phyloP scores from a whole-genome alignment of 257 asterid species.

The Cruciata laevipes region DNA sequence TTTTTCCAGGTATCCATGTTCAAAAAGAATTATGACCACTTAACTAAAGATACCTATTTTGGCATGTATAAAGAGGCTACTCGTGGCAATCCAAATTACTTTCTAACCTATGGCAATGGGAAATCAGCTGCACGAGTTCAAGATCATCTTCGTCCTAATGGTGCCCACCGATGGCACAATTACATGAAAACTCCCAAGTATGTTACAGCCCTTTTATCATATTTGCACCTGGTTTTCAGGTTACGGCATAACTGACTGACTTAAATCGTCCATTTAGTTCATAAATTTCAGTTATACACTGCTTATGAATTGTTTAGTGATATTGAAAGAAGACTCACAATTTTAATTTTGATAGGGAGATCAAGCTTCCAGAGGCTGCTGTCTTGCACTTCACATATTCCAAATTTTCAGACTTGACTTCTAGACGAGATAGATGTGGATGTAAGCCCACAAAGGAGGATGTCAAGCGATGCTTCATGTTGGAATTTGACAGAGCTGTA shows the following conservation, averaged over 20 bases:
- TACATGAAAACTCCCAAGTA: conserved; percentile 65
- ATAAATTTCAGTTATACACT: background rate
- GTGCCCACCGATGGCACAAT: conserved; percentile 77
- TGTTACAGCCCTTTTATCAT: conserved; percentile 7
- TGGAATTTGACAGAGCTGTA: conserved; percentile 64
- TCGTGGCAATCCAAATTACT: conserved; percentile 55
- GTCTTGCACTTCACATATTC: conserved; percentile 62
- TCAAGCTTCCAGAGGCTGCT: conserved; percentile 54
- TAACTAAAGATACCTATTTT: conserved; percentile 40
- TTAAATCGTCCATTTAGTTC: background rate
- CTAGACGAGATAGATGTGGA: conserved; percentile 60
- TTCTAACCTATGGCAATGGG: conserved; percentile 59
- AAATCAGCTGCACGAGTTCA: conserved; percentile 73
- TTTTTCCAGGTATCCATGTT: conserved; percentile 52
- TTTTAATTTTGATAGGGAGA: conserved; percentile 37
- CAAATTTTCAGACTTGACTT: conserved; percentile 60
- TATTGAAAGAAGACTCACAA: conserved; percentile 3
- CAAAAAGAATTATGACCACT: conserved; percentile 64
- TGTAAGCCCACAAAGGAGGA: conserved; percentile 60
- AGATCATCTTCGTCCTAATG: conserved; percentile 68
- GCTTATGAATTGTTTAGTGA: background rate
- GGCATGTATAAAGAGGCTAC: conserved; percentile 43
- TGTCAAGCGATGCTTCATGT: conserved; percentile 58
- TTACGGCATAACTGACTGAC: background rate
- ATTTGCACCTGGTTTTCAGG: background rate